These are phyloP conservation scores for Platanus orientalis DNA, from an alignment of 164 flowering plant genomes.

Conservation along the genomic window DNA sequence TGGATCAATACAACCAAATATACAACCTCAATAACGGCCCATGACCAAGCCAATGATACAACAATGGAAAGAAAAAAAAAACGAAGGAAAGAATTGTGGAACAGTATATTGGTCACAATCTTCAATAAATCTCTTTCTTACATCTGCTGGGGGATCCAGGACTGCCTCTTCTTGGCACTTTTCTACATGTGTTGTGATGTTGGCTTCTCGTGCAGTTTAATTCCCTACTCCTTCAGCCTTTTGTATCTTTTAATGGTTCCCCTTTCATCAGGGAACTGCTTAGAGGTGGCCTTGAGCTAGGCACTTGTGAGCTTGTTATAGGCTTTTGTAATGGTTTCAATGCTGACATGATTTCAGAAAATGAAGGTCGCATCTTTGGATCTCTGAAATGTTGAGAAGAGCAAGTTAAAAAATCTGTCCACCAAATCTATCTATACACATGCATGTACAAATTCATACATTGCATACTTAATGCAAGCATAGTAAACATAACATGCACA, in stretches of 20 bases:
- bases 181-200: conserved; percentile 5
- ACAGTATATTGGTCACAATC: conserved; percentile 24
- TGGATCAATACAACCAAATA: conserved; percentile 32
- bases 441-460: too few relatives aligned
- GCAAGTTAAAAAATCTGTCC: background rate
- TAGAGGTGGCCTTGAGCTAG: conserved; percentile 33
- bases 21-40: conserved; percentile 25
- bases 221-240: conserved; percentile 13
- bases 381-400: conserved; percentile 43
- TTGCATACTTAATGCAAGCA: too few relatives aligned
- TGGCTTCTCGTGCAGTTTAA: conserved; percentile 1
- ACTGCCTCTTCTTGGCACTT: conserved; percentile 3
- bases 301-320: conserved; percentile 42
- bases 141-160: conserved; percentile 11
- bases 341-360: conserved; percentile 85
- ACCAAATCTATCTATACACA: background rate
- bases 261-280: conserved; percentile 25
- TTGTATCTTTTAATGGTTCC: conserved; percentile 24
- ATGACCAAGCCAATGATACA: conserved; percentile 26
- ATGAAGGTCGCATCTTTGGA: conserved; percentile 80
- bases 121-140: conserved; percentile 17
- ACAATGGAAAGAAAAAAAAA: background rate
- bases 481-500: too few relatives aligned
- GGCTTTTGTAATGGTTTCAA: conserved; percentile 87
- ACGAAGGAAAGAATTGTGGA: conserved; percentile 21